Percentiles rank a stretch among this genome's conserved stretches.
Conservation (phyloP, 192 early-diverging fungal genomes). For the Entomortierella chlamydospora region DNA sequence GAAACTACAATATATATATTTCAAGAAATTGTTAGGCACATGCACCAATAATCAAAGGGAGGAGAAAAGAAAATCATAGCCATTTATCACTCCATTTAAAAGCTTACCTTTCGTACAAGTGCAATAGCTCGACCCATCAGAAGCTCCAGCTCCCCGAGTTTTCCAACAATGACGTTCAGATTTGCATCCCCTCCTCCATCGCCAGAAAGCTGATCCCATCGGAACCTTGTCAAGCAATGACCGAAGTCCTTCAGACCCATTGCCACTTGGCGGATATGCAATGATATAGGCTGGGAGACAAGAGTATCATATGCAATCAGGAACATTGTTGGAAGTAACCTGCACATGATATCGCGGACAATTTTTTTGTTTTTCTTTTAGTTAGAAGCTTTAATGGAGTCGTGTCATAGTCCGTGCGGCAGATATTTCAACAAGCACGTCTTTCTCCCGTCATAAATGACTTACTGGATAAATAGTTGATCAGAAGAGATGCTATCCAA, state of each 20-base stretch:
- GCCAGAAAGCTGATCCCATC: conserved; percentile 58
- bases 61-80: too few species aligned
- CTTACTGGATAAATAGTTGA: conserved; percentile 36
- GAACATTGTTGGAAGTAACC: conserved; percentile 61
- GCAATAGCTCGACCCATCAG: conserved; percentile 64
- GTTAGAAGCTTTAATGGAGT: too few species aligned
- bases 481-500: conserved; percentile 17
- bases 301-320: conserved; percentile 83
- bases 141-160: conserved; percentile 57
- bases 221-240: conserved; percentile 44
- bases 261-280: conserved; percentile 57
- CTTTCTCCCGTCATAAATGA: not conserved
- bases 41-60: too few species aligned
- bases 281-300: conserved; percentile 65
- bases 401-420: too few species aligned
- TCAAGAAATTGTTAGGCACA: too few species aligned
- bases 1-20: too few species aligned
- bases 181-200: conserved; percentile 39
- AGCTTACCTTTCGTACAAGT: conserved; percentile 64
- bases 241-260: conserved; percentile 49
- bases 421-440: too few species aligned
- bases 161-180: conserved; percentile 50
- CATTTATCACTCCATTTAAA: too few species aligned
- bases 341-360: conserved; percentile 38
- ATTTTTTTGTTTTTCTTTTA: too few species aligned